phyloP scores from a whole-genome alignment of 2,329 filamentous ascomycete species.

The Calonectria montana region DNA sequence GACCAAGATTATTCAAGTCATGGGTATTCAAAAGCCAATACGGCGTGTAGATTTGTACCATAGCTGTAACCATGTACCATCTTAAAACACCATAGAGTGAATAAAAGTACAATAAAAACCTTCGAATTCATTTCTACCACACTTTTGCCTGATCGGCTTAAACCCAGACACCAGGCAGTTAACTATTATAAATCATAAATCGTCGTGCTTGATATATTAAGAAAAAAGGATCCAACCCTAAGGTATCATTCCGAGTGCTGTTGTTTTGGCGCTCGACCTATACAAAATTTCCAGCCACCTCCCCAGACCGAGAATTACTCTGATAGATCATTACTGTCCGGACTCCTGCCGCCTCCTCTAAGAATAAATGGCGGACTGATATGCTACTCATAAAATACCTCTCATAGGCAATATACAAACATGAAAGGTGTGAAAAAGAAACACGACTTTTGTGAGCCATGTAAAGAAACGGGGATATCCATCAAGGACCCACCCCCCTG shows the following conservation, averaged over 20 bases:
- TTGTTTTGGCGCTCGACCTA: slow-evolving; percentile 18
- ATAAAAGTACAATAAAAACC: neutral
- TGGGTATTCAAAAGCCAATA: neutral
- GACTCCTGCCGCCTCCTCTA: slow-evolving; percentile 23
- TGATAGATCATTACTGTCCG: slow-evolving; percentile 15
- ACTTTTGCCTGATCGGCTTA: neutral
- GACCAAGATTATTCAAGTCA: neutral
- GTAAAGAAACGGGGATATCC: neutral
- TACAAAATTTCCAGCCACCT: slow-evolving; percentile 14
- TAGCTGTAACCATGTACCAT: slow-evolving; percentile 8
- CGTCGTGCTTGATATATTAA: slow-evolving; percentile 35
- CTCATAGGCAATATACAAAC: slow-evolving; percentile 9
- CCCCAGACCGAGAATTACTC: neutral
- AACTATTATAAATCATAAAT: slow-evolving; percentile 27
- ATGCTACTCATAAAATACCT: slow-evolving; percentile 20
- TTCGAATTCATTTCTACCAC: neutral
- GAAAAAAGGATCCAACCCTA: slow-evolving; percentile 22
- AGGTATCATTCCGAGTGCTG: slow-evolving; percentile 21
- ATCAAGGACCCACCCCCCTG: slow-evolving; percentile 11
- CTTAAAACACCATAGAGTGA: neutral
- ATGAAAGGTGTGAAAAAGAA: neutral
- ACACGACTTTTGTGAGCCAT: slow-evolving; percentile 14
- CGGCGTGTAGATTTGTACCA: slow-evolving; percentile 7
- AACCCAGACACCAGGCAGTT: neutral
- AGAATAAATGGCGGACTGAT: slow-evolving; percentile 15